Evolutionary conservation across 2,329 filamentous ascomycete genomes (phyloP).

Genomic region (Ophiostoma sp.): DNA sequence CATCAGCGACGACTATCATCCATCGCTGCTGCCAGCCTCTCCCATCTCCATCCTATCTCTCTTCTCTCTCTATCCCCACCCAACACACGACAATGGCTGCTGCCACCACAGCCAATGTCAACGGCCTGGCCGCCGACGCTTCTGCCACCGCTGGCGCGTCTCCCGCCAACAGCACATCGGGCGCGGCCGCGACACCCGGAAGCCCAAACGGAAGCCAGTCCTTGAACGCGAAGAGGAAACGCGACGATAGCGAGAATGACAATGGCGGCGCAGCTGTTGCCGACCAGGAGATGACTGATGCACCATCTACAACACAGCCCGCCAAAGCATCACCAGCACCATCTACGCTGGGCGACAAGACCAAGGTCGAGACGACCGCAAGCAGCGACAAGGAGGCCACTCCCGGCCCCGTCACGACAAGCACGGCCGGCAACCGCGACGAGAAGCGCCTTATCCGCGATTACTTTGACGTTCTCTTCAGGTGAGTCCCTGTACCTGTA

Average conservation of each 20-base stretch:
- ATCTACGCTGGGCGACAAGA: neutral
- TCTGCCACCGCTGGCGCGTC: constrained; percentile 24
- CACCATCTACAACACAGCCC: neutral
- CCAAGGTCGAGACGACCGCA: neutral
- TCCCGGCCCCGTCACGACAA: constrained; percentile 28
- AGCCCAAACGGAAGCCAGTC: constrained; percentile 16
- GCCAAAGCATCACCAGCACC: constrained; percentile 27
- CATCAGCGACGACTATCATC: neutral
- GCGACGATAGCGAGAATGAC: constrained; percentile 45
- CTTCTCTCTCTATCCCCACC: neutral
- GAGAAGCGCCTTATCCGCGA: constrained; percentile 38
- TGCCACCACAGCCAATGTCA: constrained; percentile 27
- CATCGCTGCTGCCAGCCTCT: neutral
- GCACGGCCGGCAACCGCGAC: constrained; percentile 28
- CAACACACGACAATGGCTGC: constrained; percentile 30
- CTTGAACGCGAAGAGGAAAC: constrained; percentile 49
- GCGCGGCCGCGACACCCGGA: constrained; percentile 24
- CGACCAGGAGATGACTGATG: constrained; percentile 23
- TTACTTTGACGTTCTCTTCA: constrained; percentile 40
- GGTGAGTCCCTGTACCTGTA: constrained; percentile 33
- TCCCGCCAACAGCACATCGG: neutral
- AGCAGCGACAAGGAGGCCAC: constrained; percentile 21
- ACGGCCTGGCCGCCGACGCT: constrained; percentile 31
- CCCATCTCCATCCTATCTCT: neutral
- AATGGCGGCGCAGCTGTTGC: constrained; percentile 28